These are phyloP conservation scores for Kwoniella sp. DNA, from an alignment of 768 basidiomycete genomes.

Conservation along the genomic window DNA sequence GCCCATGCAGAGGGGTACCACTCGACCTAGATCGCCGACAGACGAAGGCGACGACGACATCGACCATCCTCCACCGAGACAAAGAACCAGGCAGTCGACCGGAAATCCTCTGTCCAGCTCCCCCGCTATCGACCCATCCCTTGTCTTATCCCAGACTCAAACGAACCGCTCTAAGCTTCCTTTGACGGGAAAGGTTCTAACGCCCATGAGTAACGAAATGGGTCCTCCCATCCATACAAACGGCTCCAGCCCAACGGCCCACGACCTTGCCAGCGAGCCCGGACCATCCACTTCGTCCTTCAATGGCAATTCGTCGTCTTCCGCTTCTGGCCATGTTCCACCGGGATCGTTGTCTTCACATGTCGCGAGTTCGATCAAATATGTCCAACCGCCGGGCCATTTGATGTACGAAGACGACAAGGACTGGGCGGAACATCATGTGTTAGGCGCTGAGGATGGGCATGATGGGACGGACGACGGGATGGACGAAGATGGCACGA, in stretches of 20 bases:
- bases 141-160: not conserved
- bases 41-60: slow-evolving; percentile 25
- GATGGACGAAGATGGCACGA: slow-evolving; percentile 5
- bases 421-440: slow-evolving; percentile 32
- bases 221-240: slow-evolving; percentile 26
- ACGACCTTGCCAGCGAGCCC: slow-evolving; percentile 1
- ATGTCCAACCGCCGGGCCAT: slow-evolving; percentile 30
- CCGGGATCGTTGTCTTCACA: slow-evolving; percentile 19
- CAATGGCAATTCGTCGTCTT: slow-evolving; percentile 16
- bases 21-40: slow-evolving; percentile 31
- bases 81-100: slow-evolving; percentile 16
- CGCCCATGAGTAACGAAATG: slow-evolving; percentile 16
- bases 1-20: slow-evolving; percentile 41
- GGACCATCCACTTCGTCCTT: slow-evolving; percentile 18
- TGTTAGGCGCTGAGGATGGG: not conserved
- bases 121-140: not conserved
- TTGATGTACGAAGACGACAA: slow-evolving; percentile 50
- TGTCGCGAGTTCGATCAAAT: slow-evolving; percentile 23
- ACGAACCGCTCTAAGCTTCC: not conserved
- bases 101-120: not conserved
- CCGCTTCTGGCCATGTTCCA: not conserved
- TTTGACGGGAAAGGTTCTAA: not conserved
- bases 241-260: slow-evolving; percentile 20
- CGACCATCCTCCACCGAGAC: slow-evolving; percentile 13
- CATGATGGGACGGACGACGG: slow-evolving; percentile 17